phyloP scores from a whole-genome alignment of 768 basidiomycete species.

The Tulasnella sp. region DNA sequence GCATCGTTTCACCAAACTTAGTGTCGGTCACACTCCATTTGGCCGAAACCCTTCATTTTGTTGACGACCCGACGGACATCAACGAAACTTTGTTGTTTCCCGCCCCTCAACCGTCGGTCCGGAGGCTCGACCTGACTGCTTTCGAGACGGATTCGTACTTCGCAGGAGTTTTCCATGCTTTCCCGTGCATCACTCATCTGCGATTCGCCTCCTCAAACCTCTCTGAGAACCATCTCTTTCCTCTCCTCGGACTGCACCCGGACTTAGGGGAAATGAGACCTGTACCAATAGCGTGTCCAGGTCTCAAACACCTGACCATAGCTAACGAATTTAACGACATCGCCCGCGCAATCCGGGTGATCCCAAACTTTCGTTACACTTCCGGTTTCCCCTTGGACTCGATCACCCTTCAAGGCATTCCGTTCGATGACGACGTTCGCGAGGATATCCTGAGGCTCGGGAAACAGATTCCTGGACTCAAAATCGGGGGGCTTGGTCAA shows the following conservation, averaged over 20 bases:
- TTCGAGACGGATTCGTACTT: neutral
- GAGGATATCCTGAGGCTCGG: neutral
- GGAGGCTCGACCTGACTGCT: neutral
- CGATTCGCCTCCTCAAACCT: neutral
- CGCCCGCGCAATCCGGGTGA: neutral
- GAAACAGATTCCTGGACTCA: neutral
- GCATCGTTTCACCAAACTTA: neutral
- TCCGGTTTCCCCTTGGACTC: neutral
- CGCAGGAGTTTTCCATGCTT: neutral
- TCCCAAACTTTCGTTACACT: neutral
- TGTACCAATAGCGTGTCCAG: neutral
- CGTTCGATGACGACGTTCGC: neutral
- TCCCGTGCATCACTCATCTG: neutral
- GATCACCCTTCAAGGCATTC: neutral
- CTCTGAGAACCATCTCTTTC: neutral
- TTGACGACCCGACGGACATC: neutral
- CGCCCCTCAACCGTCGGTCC: neutral
- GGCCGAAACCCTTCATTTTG: neutral
- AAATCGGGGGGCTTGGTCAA: neutral
- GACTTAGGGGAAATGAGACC: neutral
- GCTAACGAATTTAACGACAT: neutral
- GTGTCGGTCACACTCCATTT: neutral
- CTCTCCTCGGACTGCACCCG: neutral
- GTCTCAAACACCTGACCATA: neutral
- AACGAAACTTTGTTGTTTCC: neutral